Conservation (phyloP, 345 rosid genomes). For the Gynandropsis gynandra region DNA sequence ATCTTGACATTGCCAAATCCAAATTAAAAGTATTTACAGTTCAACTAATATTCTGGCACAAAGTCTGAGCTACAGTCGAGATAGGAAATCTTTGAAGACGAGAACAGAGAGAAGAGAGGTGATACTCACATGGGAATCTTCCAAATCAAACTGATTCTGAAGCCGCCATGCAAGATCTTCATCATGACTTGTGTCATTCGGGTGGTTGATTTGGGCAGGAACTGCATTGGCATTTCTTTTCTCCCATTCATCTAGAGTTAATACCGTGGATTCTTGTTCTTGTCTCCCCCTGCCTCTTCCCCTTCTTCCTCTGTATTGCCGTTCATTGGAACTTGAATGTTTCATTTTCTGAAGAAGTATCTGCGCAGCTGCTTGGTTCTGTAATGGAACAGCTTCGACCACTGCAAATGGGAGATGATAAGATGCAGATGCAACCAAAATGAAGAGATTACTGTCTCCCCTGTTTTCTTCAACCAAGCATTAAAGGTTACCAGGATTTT, state of each 20-base stretch:
- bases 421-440: not conserved
- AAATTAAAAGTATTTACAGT: too few species aligned
- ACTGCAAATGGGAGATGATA: constrained; percentile 34
- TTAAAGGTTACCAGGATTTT: not conserved
- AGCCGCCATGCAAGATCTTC: constrained; percentile 85
- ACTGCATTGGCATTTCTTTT: constrained; percentile 39
- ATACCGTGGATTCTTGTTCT: constrained; percentile 53
- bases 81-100: not conserved
- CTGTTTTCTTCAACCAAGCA: not conserved
- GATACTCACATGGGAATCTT: constrained; percentile 54
- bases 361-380: constrained; percentile 92
- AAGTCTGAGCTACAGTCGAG: too few species aligned
- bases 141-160: constrained; percentile 72
- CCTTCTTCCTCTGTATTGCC: constrained; percentile 38
- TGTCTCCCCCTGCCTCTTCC: constrained; percentile 49
- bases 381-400: constrained; percentile 60
- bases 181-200: constrained; percentile 42
- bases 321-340: constrained; percentile 33
- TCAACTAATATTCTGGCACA: too few species aligned
- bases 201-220: constrained; percentile 26
- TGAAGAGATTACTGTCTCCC: not conserved
- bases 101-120: constrained; percentile 15
- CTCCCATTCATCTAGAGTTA: constrained; percentile 75
- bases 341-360: constrained; percentile 81
- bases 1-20: too few species aligned